phyloP scores from a whole-genome alignment of 495 filamentous ascomycete species.

The Aspergillus nanangensis region DNA sequence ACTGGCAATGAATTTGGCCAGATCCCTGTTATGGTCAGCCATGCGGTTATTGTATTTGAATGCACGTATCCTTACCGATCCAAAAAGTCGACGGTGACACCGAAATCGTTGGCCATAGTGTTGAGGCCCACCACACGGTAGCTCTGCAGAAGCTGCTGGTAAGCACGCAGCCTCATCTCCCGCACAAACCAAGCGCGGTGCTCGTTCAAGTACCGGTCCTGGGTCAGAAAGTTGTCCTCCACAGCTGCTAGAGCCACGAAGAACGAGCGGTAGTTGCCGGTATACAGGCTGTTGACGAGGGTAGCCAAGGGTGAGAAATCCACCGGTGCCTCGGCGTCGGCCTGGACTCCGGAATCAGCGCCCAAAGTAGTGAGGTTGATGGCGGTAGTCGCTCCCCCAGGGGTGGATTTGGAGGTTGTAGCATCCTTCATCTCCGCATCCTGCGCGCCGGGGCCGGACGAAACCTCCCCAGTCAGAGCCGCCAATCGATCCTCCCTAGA shows the following conservation, averaged over 20 bases:
- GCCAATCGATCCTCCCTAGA: slow-evolving; percentile 81
- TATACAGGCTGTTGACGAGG: slow-evolving; percentile 86
- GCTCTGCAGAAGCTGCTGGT: slow-evolving; percentile 94
- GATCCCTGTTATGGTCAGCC: slow-evolving; percentile 54
- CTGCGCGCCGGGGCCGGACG: slow-evolving; percentile 69
- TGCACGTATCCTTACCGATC: slow-evolving; percentile 62
- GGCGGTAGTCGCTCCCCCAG: slow-evolving; percentile 54
- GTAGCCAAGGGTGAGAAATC: slow-evolving; percentile 81
- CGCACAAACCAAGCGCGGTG: slow-evolving; percentile 94
- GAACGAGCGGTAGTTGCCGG: slow-evolving; percentile 87
- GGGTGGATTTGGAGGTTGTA: slow-evolving; percentile 46
- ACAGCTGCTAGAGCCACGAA: slow-evolving; percentile 87
- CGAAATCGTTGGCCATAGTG: slow-evolving; percentile 95
- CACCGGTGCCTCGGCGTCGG: slow-evolving; percentile 67
- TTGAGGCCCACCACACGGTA: slow-evolving; percentile 93
- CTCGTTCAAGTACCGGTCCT: slow-evolving; percentile 91
- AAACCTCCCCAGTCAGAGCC: slow-evolving; percentile 67
- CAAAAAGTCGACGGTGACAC: slow-evolving; percentile 90
- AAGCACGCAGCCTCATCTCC: slow-evolving; percentile 93
- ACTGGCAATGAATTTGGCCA: slow-evolving; percentile 94
- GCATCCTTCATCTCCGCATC: slow-evolving; percentile 78
- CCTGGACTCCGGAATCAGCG: slow-evolving; percentile 59
- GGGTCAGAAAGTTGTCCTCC: slow-evolving; percentile 87
- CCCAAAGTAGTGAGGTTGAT: slow-evolving; percentile 84
- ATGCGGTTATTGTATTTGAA: neutral